These are phyloP conservation scores for Coniosporium tulheliwenetii DNA, from an alignment of 2,329 filamentous ascomycete genomes.

Conservation along the genomic window DNA sequence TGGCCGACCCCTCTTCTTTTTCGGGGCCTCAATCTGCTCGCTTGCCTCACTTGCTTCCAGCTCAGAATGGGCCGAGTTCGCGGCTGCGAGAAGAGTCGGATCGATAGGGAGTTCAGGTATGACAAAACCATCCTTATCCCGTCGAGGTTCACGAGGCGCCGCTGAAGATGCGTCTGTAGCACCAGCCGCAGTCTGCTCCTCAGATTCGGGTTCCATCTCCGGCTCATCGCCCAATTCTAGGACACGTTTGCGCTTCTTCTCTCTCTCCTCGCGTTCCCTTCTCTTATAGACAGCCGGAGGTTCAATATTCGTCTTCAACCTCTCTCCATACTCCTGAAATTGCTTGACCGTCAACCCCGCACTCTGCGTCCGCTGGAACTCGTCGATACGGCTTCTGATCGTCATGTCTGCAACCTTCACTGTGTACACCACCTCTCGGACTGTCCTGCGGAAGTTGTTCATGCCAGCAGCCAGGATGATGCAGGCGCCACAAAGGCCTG, in stretches of 20 bases:
- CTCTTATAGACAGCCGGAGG: slow-evolving; percentile 70
- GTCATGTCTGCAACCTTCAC: slow-evolving; percentile 93
- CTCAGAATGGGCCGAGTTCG: background rate
- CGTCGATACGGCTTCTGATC: slow-evolving; percentile 77
- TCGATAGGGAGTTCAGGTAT: slow-evolving; percentile 18
- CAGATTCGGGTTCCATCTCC: slow-evolving; percentile 3
- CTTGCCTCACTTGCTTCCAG: background rate
- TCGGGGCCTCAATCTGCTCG: slow-evolving; percentile 2
- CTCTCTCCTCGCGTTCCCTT: slow-evolving; percentile 29
- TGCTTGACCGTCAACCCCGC: slow-evolving; percentile 77
- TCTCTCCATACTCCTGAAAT: slow-evolving; percentile 55
- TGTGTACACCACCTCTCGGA: slow-evolving; percentile 92
- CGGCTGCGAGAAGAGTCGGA: slow-evolving; percentile 4
- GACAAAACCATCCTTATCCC: slow-evolving; percentile 25
- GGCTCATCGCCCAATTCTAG: background rate
- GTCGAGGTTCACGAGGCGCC: slow-evolving; percentile 9
- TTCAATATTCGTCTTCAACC: slow-evolving; percentile 56
- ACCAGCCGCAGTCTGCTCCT: slow-evolving; percentile 6
- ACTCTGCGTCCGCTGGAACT: slow-evolving; percentile 78
- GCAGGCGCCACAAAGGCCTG: slow-evolving; percentile 86
- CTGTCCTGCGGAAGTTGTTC: slow-evolving; percentile 91
- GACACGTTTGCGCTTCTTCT: slow-evolving; percentile 10
- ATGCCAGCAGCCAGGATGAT: slow-evolving; percentile 90
- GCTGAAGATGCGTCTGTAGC: slow-evolving; percentile 3
- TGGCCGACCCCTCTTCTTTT: slow-evolving; percentile 19